Percentiles rank a stretch among this genome's conserved stretches.
These are phyloP conservation scores for Andrographis paniculata DNA, from an alignment of 305 asterid species.

Conservation along the genomic window DNA sequence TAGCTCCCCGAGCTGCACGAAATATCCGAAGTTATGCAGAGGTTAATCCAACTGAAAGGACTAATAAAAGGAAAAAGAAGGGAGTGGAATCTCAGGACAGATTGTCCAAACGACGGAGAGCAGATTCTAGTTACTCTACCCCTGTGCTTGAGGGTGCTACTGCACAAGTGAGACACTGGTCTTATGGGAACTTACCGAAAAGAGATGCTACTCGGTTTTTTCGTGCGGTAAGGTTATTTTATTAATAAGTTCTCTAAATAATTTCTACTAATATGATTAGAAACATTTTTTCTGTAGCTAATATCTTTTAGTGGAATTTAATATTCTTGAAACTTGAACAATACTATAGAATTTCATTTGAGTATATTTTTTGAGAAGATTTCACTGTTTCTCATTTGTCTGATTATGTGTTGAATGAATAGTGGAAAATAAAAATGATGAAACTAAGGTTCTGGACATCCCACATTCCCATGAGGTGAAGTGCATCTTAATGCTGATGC, in stretches of 20 bases:
- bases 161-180: slow-evolving; percentile 98
- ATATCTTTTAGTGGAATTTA: no score
- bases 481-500: no score
- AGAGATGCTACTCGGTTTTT: slow-evolving; percentile 95
- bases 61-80: slow-evolving; percentile 76
- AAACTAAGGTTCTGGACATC: no score
- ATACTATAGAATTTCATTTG: no score
- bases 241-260: background rate
- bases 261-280: no score
- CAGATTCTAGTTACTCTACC: slow-evolving; percentile 52
- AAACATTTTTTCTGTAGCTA: no score
- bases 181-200: slow-evolving; percentile 88
- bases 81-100: slow-evolving; percentile 78
- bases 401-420: slow-evolving; percentile 1
- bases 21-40: slow-evolving; percentile 90
- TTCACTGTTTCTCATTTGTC: no score
- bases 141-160: slow-evolving; percentile 95
- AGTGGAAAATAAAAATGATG: no score
- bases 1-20: slow-evolving; percentile 99
- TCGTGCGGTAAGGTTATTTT: slow-evolving; percentile 63
- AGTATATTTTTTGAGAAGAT: no score
- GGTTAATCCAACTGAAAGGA: slow-evolving; percentile 59
- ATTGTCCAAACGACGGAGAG: slow-evolving; percentile 76
- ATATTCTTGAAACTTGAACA: no score
- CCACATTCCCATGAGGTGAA: no score